These are phyloP conservation scores for Apodospora peruviana DNA, from an alignment of 495 filamentous ascomycete species.

Conservation along the genomic window DNA sequence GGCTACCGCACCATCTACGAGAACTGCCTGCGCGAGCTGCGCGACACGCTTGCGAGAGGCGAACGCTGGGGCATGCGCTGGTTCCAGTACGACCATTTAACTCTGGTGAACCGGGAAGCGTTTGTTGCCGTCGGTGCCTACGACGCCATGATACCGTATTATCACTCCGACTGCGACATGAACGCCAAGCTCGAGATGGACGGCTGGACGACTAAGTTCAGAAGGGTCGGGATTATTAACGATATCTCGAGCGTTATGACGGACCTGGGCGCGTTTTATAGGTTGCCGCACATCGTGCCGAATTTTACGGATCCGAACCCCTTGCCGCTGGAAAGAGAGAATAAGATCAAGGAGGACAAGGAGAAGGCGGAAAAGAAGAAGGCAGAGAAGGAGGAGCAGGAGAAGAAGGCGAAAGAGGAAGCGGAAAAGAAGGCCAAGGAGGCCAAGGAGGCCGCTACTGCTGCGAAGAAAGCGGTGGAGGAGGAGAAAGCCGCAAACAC, in stretches of 20 bases:
- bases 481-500: neutral
- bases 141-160: conserved; percentile 57
- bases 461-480: neutral
- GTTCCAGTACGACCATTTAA: conserved; percentile 53
- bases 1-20: conserved; percentile 49
- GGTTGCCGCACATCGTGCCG: conserved; percentile 23
- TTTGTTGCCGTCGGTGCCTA: conserved; percentile 49
- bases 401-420: neutral
- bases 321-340: conserved; percentile 15
- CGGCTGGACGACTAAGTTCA: conserved; percentile 39
- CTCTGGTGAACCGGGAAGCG: conserved; percentile 49
- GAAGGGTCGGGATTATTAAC: conserved; percentile 42
- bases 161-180: conserved; percentile 57
- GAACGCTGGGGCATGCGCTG: conserved; percentile 46
- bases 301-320: conserved; percentile 38
- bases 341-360: conserved; percentile 9
- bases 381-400: conserved; percentile 1
- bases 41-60: conserved; percentile 20
- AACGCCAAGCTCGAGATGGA: conserved; percentile 47
- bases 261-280: conserved; percentile 42
- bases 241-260: conserved; percentile 43
- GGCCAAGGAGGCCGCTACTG: no score
- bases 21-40: conserved; percentile 39
- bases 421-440: neutral
- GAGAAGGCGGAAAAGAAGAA: conserved; percentile 3